A percentile compares a stretch with the other conserved stretches of the same genome.
These are phyloP conservation scores for Pontederia paniculata DNA, from an alignment of 176 grass and related monocot genomes.

Conservation along the genomic window DNA sequence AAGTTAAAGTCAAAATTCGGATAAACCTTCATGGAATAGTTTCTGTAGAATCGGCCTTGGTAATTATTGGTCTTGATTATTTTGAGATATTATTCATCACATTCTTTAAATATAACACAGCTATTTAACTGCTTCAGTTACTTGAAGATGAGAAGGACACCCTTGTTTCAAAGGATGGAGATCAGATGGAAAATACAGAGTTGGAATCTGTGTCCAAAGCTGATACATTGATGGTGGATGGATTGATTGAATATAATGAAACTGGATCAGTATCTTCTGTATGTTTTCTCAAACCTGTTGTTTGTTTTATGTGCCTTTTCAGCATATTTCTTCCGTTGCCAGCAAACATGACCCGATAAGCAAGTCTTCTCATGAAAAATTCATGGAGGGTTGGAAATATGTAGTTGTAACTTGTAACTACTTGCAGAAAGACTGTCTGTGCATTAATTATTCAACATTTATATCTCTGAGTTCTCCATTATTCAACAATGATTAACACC, in stretches of 20 bases:
- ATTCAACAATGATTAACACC: too few species aligned
- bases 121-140: conserved; percentile 38
- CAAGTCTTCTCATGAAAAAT: too few species aligned
- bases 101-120: not conserved
- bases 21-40: conserved; percentile 92
- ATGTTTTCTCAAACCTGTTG: not conserved
- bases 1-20: conserved; percentile 68
- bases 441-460: too few species aligned
- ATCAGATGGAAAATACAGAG: conserved; percentile 25
- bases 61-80: conserved; percentile 33
- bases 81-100: not conserved
- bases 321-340: too few species aligned
- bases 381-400: too few species aligned
- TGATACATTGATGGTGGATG: conserved; percentile 10
- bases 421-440: too few species aligned
- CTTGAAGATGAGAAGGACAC: conserved; percentile 31
- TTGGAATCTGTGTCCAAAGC: conserved; percentile 12
- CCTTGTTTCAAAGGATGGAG: conserved; percentile 24
- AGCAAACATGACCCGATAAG: too few species aligned
- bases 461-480: too few species aligned
- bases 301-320: not conserved
- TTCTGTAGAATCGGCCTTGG: conserved; percentile 68
- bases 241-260: conserved; percentile 23
- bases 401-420: too few species aligned
- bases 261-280: conserved; percentile 8